These are phyloP conservation scores for Ambrosiella xylebori DNA, from an alignment of 2,329 filamentous ascomycete species.

Conservation along the genomic window DNA sequence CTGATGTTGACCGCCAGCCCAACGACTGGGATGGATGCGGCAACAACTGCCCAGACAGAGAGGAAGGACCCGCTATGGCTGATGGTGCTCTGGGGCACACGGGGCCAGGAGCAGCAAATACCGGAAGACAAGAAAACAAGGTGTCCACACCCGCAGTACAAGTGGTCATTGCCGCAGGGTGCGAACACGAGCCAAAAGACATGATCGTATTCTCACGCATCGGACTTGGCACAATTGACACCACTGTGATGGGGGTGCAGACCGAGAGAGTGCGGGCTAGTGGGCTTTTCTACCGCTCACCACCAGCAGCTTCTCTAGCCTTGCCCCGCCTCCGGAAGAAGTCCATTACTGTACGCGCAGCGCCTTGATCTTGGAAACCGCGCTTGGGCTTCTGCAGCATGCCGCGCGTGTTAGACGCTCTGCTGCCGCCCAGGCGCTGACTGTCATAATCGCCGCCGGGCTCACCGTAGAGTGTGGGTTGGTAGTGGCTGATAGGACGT, in stretches of 20 bases:
- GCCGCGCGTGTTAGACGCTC: constrained; percentile 22
- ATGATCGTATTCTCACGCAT: background rate
- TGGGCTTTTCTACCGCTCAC: constrained; percentile 11
- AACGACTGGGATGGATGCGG: background rate
- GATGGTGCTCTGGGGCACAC: background rate
- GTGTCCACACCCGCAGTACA: background rate
- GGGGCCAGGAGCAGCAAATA: background rate
- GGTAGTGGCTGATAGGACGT: constrained; percentile 22
- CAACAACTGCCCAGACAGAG: background rate
- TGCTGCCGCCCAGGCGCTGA: constrained; percentile 21
- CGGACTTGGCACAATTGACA: background rate
- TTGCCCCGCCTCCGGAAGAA: constrained; percentile 83
- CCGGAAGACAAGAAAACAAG: background rate
- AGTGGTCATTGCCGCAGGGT: background rate
- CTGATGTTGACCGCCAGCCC: background rate
- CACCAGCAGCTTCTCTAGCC: constrained; percentile 24
- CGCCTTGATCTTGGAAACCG: constrained; percentile 63
- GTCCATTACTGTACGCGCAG: constrained; percentile 90
- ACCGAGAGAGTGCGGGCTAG: constrained; percentile 11
- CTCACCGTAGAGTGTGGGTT: constrained; percentile 23
- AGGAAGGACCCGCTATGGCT: background rate
- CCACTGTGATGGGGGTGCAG: constrained; percentile 1
- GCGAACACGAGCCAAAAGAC: background rate
- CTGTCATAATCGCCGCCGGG: constrained; percentile 26
- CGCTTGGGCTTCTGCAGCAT: constrained; percentile 74